These are phyloP conservation scores for Aspergillus haitiensis DNA, from an alignment of 495 filamentous ascomycete genomes.

Conservation along the genomic window DNA sequence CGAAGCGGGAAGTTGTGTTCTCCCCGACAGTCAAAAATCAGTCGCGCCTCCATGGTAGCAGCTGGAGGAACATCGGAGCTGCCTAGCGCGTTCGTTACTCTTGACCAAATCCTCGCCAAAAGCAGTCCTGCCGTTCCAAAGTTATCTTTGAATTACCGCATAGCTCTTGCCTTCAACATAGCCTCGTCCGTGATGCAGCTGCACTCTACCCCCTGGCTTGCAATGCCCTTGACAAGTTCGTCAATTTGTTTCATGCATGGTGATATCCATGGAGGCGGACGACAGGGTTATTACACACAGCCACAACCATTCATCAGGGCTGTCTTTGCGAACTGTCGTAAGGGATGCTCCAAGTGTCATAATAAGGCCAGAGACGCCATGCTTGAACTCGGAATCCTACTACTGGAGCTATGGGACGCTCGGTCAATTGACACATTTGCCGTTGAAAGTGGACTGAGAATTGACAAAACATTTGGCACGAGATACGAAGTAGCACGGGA, in stretches of 20 bases:
- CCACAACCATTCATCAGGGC: slow-evolving; percentile 12
- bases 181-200: slow-evolving; percentile 6
- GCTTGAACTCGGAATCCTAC: slow-evolving; percentile 15
- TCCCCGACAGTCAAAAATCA: not conserved
- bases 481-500: slow-evolving; percentile 2
- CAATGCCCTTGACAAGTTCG: not conserved
- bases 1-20: not conserved
- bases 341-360: not conserved
- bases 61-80: too few species aligned
- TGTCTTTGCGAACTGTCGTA: not conserved
- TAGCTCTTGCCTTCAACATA: slow-evolving; percentile 6
- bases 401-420: slow-evolving; percentile 15
- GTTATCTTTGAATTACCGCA: not conserved
- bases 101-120: not conserved
- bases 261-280: not conserved
- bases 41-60: not conserved
- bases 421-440: slow-evolving; percentile 5
- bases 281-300: not conserved
- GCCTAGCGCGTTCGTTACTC: not conserved
- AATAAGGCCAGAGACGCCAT: slow-evolving; percentile 4
- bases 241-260: slow-evolving; percentile 2
- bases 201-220: slow-evolving; percentile 2
- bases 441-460: not conserved
- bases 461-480: slow-evolving; percentile 2
- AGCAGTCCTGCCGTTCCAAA: not conserved